Evolutionary conservation across 2,329 filamentous ascomycete genomes (phyloP), one percentile per base, ranked within the genome.

Genomic region (Aureobasidium leucospermi): DNA sequence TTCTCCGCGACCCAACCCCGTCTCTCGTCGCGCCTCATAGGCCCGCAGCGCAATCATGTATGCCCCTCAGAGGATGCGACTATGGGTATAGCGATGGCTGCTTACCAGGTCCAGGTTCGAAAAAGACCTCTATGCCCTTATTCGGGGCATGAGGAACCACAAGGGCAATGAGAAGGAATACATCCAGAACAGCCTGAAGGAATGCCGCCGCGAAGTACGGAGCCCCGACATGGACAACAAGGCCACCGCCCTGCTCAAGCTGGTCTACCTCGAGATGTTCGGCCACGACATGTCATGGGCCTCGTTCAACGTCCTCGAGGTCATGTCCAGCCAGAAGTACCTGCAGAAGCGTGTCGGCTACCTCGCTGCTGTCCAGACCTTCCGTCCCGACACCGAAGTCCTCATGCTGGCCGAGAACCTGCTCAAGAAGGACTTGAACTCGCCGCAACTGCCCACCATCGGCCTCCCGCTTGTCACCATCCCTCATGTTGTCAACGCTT

Each of bases 271-370:
- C 65, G 94, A 99, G 73, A 99, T 99, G 94, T 92, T 97, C 67
- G 94, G 94, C 13, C 89, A 97, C 72, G 94, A 97, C 75, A 99
- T 99, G 94, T 96, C 93, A 3, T 99, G 94, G 94, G 94, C 94
- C 4, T 92, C 92, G 11, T 99, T 99, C 76, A 90, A 99, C 73
- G 93, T 97, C 56, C 86, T 99, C 49, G 94, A 99, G 77, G 94
- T 99, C 76, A 99, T 99, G 94, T 96, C 92, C 39, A 96, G 90
- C 41, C 81, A 88, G 49, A 97, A 96, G 72, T 96, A 96, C 73
- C 83, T 91, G 66, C 93, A 96, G 75, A 99, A 99, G 76, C 84
- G 93, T 65, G 90, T 96, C 46, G 94, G 93, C 60, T 99, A 99
- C 73, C 80, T 99, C 19, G 93, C 89, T 13, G 94, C 94, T 8